A percentile compares a stretch with the other conserved stretches of the same genome.
Evolutionary conservation across 2,329 filamentous ascomycete species (phyloP).

Genomic region (Cladophialophora immunda): DNA sequence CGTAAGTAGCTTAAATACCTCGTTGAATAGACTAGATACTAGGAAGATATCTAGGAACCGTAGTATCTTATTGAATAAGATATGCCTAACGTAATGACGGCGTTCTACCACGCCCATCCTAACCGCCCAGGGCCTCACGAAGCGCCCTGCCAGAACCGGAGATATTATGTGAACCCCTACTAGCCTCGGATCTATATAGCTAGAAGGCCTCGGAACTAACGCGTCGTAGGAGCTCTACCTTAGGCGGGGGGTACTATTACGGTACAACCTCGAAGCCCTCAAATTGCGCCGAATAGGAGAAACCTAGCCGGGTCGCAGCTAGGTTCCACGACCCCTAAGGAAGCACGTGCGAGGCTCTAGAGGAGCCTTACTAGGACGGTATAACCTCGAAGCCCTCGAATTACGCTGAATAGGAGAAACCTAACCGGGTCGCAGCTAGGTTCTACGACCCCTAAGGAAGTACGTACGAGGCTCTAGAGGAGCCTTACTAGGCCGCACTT

Average conservation of each 20-base stretch:
- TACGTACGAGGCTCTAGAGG: no score
- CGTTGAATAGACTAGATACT: slow-evolving; percentile 1
- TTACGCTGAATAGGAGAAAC: no score
- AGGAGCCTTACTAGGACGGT: no score
- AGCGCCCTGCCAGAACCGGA: slow-evolving; percentile 3
- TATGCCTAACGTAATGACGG: neutral
- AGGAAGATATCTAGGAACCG: slow-evolving; percentile 11
- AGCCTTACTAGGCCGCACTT: no score
- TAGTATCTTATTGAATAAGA: slow-evolving; percentile 12
- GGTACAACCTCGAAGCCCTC: neutral
- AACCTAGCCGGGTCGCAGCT: no score
- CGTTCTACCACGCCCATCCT: neutral
- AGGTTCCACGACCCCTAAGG: no score
- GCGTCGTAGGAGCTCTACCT: neutral
- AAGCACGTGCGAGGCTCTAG: no score
- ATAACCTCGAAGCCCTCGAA: no score
- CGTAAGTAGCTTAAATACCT: slow-evolving; percentile 8
- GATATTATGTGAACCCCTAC: slow-evolving; percentile 4
- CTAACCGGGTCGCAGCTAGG: no score
- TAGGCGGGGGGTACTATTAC: slow-evolving; percentile 6
- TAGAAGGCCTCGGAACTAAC: neutral
- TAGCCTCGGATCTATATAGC: neutral
- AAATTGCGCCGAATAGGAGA: no score
- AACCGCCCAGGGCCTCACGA: neutral
- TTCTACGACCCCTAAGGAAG: no score